Conservation (phyloP, 345 rosid genomes). For the Geranium rotundifolium region DNA sequence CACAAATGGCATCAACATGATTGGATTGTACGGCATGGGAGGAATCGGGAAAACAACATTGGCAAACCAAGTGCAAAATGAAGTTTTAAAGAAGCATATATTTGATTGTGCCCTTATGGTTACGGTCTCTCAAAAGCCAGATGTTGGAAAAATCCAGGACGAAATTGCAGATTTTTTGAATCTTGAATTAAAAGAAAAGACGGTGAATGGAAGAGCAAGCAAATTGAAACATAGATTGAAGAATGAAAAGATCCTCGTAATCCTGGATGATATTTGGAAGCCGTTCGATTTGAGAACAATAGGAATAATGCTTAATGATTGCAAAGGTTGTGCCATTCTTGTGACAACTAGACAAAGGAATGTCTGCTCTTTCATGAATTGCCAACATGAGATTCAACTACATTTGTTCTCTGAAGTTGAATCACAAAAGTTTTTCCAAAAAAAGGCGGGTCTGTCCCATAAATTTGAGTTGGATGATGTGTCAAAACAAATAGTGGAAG, state of each 20-base stretch:
- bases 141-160: neutral
- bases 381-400: neutral
- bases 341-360: neutral
- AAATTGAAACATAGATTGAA: neutral
- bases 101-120: constrained; percentile 1
- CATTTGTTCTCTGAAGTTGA: neutral
- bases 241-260: neutral
- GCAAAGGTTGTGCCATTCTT: neutral
- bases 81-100: neutral
- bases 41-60: constrained; percentile 4
- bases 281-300: constrained; percentile 7
- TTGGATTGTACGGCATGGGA: constrained; percentile 5
- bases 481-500: neutral
- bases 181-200: neutral
- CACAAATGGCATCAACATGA: neutral
- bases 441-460: neutral
- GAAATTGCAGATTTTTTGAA: neutral
- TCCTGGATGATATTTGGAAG: constrained; percentile 18
- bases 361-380: neutral
- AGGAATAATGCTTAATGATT: constrained; percentile 7
- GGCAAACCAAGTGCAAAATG: neutral
- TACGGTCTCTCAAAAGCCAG: neutral
- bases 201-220: neutral
- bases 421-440: neutral
- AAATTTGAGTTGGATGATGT: neutral